A percentile compares a stretch with the other conserved stretches of the same genome.
Evolutionary conservation across 257 asterid genomes (phyloP).

Genomic region (Penstemon barbatus): DNA sequence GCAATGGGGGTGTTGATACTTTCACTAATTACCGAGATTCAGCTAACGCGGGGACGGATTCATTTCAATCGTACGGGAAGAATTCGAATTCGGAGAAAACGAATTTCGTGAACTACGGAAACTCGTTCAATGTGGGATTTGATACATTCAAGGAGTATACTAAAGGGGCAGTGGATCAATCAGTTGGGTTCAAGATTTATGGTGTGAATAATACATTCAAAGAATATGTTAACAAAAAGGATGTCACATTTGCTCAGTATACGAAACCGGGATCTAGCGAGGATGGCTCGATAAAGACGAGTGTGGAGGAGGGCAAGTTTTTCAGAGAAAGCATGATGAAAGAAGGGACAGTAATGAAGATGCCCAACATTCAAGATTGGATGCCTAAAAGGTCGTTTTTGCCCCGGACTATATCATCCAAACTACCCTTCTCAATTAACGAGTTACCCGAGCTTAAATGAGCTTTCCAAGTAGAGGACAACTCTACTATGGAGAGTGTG

Average conservation of each 20-base stretch:
- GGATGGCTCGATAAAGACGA: conserved; percentile 1
- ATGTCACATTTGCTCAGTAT: conserved; percentile 69
- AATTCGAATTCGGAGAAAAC: conserved; percentile 50
- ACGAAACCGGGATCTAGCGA: conserved; percentile 32
- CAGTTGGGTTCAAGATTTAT: conserved; percentile 60
- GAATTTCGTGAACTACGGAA: conserved; percentile 69
- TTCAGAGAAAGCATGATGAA: conserved; percentile 65
- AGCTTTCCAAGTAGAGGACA: conserved; percentile 37
- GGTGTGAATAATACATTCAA: conserved; percentile 68
- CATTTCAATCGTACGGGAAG: conserved; percentile 64
- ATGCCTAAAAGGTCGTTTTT: conserved; percentile 86
- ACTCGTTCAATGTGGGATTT: conserved; percentile 62
- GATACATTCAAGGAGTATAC: conserved; percentile 77
- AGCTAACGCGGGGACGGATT: conserved; percentile 67
- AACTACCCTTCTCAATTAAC: conserved; percentile 48
- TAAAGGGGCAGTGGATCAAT: conserved; percentile 49
- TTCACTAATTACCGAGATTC: conserved; percentile 62
- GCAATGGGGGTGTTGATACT: conserved; percentile 51
- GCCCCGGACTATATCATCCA: conserved; percentile 59
- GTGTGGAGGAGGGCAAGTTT: conserved; percentile 72
- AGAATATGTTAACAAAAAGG: conserved; percentile 62
- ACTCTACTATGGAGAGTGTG: conserved; percentile 52
- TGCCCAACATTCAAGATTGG: conserved; percentile 75
- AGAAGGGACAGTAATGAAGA: conserved; percentile 55
- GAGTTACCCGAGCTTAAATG: conserved; percentile 38